Evolutionary conservation across 129 eudicot species (phyloP).

Genomic region (Mikania micrantha): DNA sequence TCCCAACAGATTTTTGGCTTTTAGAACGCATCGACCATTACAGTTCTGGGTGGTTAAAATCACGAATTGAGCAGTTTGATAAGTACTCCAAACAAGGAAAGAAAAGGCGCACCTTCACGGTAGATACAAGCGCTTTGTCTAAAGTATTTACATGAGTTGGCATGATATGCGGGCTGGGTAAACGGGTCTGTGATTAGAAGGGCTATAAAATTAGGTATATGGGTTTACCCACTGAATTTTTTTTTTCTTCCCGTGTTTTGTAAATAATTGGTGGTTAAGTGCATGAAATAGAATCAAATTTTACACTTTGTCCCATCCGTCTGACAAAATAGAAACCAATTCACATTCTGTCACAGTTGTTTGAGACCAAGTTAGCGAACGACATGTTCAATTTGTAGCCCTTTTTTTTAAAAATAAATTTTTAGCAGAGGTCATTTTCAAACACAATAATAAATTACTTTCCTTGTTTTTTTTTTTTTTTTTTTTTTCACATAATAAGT

Average conservation of each 20-base stretch:
- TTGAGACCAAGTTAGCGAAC: neutral
- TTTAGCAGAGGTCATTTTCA: no score
- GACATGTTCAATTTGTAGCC: neutral
- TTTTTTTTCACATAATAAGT: no score
- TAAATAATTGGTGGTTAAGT: neutral
- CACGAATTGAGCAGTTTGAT: conserved; percentile 28
- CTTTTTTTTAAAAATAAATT: no score
- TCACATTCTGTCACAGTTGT: neutral
- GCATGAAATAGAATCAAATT: neutral
- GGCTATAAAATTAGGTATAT: neutral
- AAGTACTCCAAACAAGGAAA: conserved; percentile 65
- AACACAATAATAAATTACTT: no score
- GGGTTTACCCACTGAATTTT: neutral
- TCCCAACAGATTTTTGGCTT: conserved; percentile 92
- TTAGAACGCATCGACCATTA: conserved; percentile 86
- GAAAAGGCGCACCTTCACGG: conserved; percentile 78
- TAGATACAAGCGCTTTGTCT: conserved; percentile 16
- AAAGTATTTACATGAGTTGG: neutral
- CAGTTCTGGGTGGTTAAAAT: conserved; percentile 75
- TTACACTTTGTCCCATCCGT: neutral
- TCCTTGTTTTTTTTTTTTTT: no score
- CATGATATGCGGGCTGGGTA: neutral
- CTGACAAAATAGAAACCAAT: neutral
- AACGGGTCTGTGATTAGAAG: neutral
- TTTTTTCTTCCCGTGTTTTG: neutral